phyloP scores from a whole-genome alignment of 805 yeast species.

The Pichia californica region DNA sequence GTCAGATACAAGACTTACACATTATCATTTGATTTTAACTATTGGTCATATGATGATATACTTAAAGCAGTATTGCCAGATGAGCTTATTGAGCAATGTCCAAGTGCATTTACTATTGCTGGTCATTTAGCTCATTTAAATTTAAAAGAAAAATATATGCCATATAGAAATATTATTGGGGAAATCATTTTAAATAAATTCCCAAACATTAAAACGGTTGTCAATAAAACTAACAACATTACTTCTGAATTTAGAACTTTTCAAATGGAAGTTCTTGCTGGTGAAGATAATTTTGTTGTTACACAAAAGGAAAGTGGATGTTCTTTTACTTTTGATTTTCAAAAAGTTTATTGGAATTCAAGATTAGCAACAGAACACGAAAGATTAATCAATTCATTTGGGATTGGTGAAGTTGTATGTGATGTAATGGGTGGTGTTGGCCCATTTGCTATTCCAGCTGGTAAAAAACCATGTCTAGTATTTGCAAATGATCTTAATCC shows the following conservation, averaged over 20 bases:
- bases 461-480: slow-evolving; percentile 70
- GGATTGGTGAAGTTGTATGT: slow-evolving; percentile 69
- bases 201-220: slow-evolving; percentile 77
- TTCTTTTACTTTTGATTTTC: slow-evolving; percentile 77
- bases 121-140: slow-evolving; percentile 96
- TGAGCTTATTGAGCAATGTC: slow-evolving; percentile 60
- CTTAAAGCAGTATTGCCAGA: slow-evolving; percentile 72
- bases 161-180: slow-evolving; percentile 76
- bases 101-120: slow-evolving; percentile 85
- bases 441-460: slow-evolving; percentile 96
- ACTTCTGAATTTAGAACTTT: slow-evolving; percentile 88
- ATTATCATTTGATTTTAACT: slow-evolving; percentile 58
- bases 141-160: slow-evolving; percentile 74
- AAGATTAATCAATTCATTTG: slow-evolving; percentile 54
- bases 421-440: slow-evolving; percentile 99
- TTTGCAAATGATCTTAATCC: slow-evolving; percentile 94
- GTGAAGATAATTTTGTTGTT: slow-evolving; percentile 67
- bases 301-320: slow-evolving; percentile 88
- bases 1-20: slow-evolving; percentile 47
- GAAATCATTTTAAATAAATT: slow-evolving; percentile 87
- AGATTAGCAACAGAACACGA: slow-evolving; percentile 91
- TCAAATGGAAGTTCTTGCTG: slow-evolving; percentile 90
- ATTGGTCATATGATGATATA: slow-evolving; percentile 89
- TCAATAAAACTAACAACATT: slow-evolving; percentile 82
- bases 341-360: slow-evolving; percentile 96